phyloP scores from a whole-genome alignment of 1,139 yeast species.

The Chernovozyma sophiae-reginae region DNA sequence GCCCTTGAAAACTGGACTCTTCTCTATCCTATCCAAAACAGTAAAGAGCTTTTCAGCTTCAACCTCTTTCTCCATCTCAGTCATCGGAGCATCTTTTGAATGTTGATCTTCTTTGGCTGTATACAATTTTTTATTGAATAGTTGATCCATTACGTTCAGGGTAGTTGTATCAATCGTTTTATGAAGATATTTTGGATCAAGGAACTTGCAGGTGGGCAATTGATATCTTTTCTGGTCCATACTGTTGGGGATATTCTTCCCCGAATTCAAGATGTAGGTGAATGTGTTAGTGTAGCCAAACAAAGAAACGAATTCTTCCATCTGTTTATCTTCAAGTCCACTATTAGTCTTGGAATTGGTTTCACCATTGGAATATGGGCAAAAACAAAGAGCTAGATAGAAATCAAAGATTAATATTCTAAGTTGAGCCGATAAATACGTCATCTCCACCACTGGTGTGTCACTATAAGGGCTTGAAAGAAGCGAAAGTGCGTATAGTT shows the following conservation, averaged over 20 bases:
- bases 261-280: slow-evolving; percentile 14
- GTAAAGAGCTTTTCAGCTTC: slow-evolving; percentile 52
- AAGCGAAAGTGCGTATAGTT: neutral
- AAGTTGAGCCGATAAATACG: neutral
- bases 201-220: slow-evolving; percentile 12
- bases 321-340: slow-evolving; percentile 8
- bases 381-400: neutral
- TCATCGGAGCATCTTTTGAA: slow-evolving; percentile 18
- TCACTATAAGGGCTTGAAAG: neutral
- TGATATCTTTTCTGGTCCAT: slow-evolving; percentile 15
- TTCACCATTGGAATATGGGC: neutral
- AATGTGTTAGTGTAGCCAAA: slow-evolving; percentile 21
- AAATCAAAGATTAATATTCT: neutral
- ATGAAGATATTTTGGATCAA: slow-evolving; percentile 19
- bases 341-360: neutral
- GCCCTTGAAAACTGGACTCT: slow-evolving; percentile 40
- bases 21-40: slow-evolving; percentile 46
- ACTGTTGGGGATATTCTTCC: slow-evolving; percentile 13
- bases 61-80: slow-evolving; percentile 49
- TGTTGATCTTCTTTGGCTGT: neutral
- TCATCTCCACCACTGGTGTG: neutral
- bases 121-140: neutral
- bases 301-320: slow-evolving; percentile 17
- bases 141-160: slow-evolving; percentile 1
- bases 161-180: neutral